Percentiles rank a stretch among this genome's conserved stretches.
These are phyloP conservation scores for Neurospora terricola DNA, from an alignment of 495 filamentous ascomycete species.

Conservation along the genomic window DNA sequence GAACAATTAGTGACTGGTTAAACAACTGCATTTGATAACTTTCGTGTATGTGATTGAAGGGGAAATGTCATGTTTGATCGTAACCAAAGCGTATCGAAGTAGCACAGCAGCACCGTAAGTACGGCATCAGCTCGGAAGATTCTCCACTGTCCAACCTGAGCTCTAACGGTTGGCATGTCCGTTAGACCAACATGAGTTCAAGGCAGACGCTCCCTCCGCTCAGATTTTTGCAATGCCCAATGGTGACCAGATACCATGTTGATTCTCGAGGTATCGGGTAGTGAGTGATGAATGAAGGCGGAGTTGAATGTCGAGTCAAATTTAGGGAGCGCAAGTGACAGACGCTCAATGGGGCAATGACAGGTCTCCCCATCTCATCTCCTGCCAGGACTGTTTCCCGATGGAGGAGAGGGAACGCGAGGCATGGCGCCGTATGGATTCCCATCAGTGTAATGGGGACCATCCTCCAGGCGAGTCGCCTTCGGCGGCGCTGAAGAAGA, in stretches of 20 bases:
- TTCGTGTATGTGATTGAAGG: slow-evolving; percentile 1
- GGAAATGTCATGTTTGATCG: background rate
- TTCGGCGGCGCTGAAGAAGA: slow-evolving; percentile 25
- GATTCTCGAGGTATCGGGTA: background rate
- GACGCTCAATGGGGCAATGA: background rate
- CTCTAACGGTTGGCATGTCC: background rate
- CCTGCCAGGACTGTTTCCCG: slow-evolving; percentile 29
- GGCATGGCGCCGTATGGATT: slow-evolving; percentile 37
- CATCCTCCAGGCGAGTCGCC: slow-evolving; percentile 24
- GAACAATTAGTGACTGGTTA: slow-evolving; percentile 19
- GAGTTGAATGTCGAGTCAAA: background rate
- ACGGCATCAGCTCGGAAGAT: too few relatives aligned
- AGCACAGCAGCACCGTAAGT: background rate
- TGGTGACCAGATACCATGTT: background rate
- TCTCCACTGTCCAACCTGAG: background rate
- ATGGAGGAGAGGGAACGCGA: slow-evolving; percentile 30
- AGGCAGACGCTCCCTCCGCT: background rate
- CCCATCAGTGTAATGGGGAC: slow-evolving; percentile 41
- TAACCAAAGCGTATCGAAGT: background rate
- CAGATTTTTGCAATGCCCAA: background rate
- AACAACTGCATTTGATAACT: slow-evolving; percentile 9
- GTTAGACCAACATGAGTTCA: background rate
- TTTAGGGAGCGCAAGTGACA: background rate
- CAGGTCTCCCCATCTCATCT: slow-evolving; percentile 16
- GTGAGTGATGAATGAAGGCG: background rate